Percentiles rank a stretch among this genome's conserved stretches.
Evolutionary conservation across 2,329 filamentous ascomycete genomes (phyloP).

Genomic region (Didymella exigua): DNA sequence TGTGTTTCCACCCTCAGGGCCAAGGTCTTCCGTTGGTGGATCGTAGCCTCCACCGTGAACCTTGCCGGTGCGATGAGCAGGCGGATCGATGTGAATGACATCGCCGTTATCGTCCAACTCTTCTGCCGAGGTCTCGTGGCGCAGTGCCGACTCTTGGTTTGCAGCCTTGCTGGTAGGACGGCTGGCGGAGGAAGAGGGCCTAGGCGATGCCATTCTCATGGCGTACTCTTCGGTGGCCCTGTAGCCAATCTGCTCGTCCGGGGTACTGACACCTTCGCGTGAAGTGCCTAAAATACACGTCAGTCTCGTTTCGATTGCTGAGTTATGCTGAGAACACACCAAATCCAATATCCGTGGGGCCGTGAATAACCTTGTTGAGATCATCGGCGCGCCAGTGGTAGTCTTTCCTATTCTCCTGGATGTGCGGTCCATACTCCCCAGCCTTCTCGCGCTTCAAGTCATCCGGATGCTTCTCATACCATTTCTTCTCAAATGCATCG

Average conservation of each 20-base stretch:
- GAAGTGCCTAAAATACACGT: constrained; percentile 65
- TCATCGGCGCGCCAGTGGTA: constrained; percentile 89
- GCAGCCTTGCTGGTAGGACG: constrained; percentile 55
- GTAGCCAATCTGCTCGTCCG: constrained; percentile 89
- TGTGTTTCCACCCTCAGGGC: constrained; percentile 53
- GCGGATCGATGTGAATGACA: constrained; percentile 80
- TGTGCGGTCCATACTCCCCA: constrained; percentile 64
- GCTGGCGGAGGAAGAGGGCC: constrained; percentile 56
- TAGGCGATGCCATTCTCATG: constrained; percentile 75
- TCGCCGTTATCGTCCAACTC: constrained; percentile 59
- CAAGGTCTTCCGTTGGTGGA: constrained; percentile 59
- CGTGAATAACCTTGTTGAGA: constrained; percentile 86
- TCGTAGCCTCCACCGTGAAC: constrained; percentile 58
- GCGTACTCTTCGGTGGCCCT: constrained; percentile 84
- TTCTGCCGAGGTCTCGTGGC: constrained; percentile 55
- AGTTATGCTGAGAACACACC: constrained; percentile 51
- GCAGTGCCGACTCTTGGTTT: constrained; percentile 57
- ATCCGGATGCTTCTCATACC: constrained; percentile 92
- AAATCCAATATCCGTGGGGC: constrained; percentile 57
- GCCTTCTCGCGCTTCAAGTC: constrained; percentile 75
- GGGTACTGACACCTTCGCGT: constrained; percentile 70
- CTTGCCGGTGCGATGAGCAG: constrained; percentile 54
- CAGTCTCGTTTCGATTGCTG: constrained; percentile 50
- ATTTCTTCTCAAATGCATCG: constrained; percentile 87
- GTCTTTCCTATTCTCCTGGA: constrained; percentile 67